These are phyloP conservation scores for Oryza coarctata DNA, from an alignment of 176 grass and related monocot genomes.

Conservation along the genomic window DNA sequence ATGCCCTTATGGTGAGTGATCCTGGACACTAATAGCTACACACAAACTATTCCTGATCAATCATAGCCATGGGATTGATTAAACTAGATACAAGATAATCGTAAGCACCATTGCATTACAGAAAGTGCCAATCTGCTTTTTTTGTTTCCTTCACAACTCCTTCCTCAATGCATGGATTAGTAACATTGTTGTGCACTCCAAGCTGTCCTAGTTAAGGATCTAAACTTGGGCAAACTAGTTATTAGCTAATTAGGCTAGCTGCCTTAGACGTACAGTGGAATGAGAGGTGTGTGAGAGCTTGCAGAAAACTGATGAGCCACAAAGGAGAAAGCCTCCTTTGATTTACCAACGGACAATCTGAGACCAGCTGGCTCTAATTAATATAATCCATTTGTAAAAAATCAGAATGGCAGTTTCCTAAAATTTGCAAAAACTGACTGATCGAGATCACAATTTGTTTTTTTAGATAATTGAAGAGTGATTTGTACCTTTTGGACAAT, in stretches of 20 bases:
- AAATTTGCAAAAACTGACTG: background rate
- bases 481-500: background rate
- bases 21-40: conserved; percentile 2
- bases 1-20: background rate
- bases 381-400: too few relatives aligned
- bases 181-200: background rate
- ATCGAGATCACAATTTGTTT: background rate
- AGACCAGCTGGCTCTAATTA: background rate
- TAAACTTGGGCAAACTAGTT: background rate
- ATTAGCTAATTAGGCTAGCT: background rate
- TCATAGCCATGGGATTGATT: conserved; percentile 2
- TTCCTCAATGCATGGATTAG: background rate
- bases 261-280: background rate
- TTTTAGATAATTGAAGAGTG: background rate
- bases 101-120: conserved; percentile 18
- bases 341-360: background rate
- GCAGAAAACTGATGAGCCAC: background rate
- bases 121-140: background rate
- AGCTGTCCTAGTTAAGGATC: conserved; percentile 26
- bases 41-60: conserved; percentile 20
- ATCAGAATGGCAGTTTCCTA: background rate
- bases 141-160: background rate
- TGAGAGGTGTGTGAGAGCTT: background rate
- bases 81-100: conserved; percentile 27
- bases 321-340: background rate